A percentile compares a stretch with the other conserved stretches of the same genome.
Evolutionary conservation across 768 basidiomycete genomes (phyloP).

Genomic region (Kwoniella shandongensis): DNA sequence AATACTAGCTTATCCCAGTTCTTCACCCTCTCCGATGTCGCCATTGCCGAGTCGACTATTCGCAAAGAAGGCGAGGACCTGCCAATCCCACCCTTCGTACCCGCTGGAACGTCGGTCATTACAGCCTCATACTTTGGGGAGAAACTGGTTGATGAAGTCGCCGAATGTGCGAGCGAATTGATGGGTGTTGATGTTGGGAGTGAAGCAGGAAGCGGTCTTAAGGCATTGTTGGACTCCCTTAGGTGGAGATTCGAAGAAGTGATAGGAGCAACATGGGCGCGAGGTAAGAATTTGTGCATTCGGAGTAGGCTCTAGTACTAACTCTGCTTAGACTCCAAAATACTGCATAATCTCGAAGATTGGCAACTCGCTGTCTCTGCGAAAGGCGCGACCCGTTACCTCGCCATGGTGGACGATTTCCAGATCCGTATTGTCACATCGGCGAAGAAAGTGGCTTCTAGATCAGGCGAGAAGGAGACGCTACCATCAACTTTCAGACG

Average conservation of each 20-base stretch:
- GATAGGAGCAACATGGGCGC: slow-evolving; percentile 73
- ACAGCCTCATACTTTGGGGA: slow-evolving; percentile 76
- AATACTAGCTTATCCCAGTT: slow-evolving; percentile 80
- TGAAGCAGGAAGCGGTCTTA: slow-evolving; percentile 64
- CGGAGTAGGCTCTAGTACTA: neutral
- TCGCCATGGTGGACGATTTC: slow-evolving; percentile 74
- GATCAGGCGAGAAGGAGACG: slow-evolving; percentile 30
- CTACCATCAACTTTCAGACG: slow-evolving; percentile 28
- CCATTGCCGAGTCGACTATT: slow-evolving; percentile 63
- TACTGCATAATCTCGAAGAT: slow-evolving; percentile 81
- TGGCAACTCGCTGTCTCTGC: slow-evolving; percentile 62
- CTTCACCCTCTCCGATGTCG: slow-evolving; percentile 77
- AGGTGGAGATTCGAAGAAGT: slow-evolving; percentile 87
- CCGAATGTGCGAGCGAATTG: slow-evolving; percentile 80
- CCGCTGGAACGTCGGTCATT: slow-evolving; percentile 69
- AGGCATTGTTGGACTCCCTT: slow-evolving; percentile 72
- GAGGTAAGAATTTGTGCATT: slow-evolving; percentile 65
- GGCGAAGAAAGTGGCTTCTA: slow-evolving; percentile 27
- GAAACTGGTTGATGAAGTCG: slow-evolving; percentile 77
- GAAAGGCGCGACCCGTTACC: slow-evolving; percentile 64
- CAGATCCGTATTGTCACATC: slow-evolving; percentile 56
- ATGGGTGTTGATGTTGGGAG: slow-evolving; percentile 73
- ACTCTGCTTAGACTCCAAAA: slow-evolving; percentile 66
- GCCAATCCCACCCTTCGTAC: slow-evolving; percentile 63
- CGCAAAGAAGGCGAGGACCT: slow-evolving; percentile 51